Evolutionary conservation across 129 eudicot species (phyloP).

Genomic region (Saposhnikovia divaricata): DNA sequence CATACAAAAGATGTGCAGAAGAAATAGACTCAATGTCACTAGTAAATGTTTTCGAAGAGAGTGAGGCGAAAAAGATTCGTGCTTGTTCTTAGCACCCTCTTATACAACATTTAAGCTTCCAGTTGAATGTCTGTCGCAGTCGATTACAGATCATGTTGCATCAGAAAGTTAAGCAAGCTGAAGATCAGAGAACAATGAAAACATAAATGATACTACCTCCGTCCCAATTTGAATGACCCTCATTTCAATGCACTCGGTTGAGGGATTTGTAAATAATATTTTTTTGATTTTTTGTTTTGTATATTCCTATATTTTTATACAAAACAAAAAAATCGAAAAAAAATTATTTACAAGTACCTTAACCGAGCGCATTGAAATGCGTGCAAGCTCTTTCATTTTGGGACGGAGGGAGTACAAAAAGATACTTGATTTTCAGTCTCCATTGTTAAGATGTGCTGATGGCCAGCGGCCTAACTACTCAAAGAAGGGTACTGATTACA

Average conservation of each 20-base stretch:
- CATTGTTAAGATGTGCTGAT: background rate
- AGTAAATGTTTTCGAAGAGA: constrained; percentile 30
- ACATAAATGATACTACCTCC: too few relatives aligned
- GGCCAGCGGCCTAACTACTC: background rate
- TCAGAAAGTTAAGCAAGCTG: background rate
- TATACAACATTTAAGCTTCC: background rate
- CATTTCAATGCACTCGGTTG: too few relatives aligned
- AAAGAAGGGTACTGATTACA: background rate
- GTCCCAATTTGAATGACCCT: too few relatives aligned
- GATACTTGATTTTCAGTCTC: background rate
- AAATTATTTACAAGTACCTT: too few relatives aligned
- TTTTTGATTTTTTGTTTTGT: too few relatives aligned
- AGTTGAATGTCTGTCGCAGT: background rate
- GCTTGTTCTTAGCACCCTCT: constrained; percentile 45
- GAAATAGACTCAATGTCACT: constrained; percentile 38
- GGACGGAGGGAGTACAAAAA: too few relatives aligned
- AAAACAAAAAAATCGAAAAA: too few relatives aligned
- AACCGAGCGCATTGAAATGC: too few relatives aligned
- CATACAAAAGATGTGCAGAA: constrained; percentile 70
- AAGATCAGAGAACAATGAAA: background rate
- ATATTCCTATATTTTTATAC: too few relatives aligned
- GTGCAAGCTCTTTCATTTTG: too few relatives aligned
- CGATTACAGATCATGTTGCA: background rate
- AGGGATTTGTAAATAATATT: too few relatives aligned
- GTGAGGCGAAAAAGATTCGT: constrained; percentile 47